Evolutionary conservation across 1,139 yeast species (phyloP).

Genomic region (Blastobotrys proliferans): DNA sequence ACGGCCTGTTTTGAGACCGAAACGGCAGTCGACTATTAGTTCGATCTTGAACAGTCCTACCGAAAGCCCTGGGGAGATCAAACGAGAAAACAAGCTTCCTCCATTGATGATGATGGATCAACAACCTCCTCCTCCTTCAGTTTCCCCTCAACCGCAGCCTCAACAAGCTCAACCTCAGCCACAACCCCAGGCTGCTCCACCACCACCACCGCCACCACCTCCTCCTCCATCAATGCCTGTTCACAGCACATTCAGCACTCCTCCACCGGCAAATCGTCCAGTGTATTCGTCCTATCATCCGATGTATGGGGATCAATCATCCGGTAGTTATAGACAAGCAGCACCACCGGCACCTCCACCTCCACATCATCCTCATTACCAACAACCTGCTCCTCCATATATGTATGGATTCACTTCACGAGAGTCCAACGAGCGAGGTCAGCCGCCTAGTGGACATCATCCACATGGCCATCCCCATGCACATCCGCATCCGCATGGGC

Average conservation of each 20-base stretch:
- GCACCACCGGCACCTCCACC: slow-evolving; percentile 11
- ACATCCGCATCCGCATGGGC: neutral
- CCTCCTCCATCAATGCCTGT: slow-evolving; percentile 10
- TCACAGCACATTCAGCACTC: slow-evolving; percentile 8
- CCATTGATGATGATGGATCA: slow-evolving; percentile 9
- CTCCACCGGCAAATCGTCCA: slow-evolving; percentile 10
- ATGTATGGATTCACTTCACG: slow-evolving; percentile 21
- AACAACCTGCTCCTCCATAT: slow-evolving; percentile 8
- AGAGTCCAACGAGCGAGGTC: slow-evolving; percentile 27
- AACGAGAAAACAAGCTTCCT: slow-evolving; percentile 16
- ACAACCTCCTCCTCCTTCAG: slow-evolving; percentile 12
- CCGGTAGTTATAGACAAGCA: slow-evolving; percentile 9
- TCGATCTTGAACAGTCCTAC: slow-evolving; percentile 21
- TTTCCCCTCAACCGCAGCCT: slow-evolving; percentile 8
- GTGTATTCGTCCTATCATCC: slow-evolving; percentile 10
- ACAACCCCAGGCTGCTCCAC: slow-evolving; percentile 9
- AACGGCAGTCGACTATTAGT: slow-evolving; percentile 20
- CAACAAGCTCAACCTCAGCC: slow-evolving; percentile 10
- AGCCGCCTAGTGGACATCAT: slow-evolving; percentile 4
- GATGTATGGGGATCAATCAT: slow-evolving; percentile 4
- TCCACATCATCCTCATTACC: slow-evolving; percentile 13
- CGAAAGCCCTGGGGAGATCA: slow-evolving; percentile 14
- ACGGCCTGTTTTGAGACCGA: slow-evolving; percentile 23
- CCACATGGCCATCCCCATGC: neutral
- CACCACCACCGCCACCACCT: slow-evolving; percentile 12